These are phyloP conservation scores for Cordia subcordata DNA, from an alignment of 257 asterid genomes.

Conservation along the genomic window DNA sequence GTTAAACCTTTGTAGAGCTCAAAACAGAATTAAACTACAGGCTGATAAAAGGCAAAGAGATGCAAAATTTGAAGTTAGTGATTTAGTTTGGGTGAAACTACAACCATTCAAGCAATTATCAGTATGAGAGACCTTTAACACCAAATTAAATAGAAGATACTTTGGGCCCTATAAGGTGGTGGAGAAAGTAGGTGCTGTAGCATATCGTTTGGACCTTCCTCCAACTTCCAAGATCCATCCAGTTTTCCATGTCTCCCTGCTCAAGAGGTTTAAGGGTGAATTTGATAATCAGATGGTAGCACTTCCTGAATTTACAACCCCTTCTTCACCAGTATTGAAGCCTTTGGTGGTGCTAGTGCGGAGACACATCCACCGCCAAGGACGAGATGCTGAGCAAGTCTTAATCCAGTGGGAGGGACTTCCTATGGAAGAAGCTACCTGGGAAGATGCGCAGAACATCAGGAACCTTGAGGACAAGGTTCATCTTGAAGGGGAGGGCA, in stretches of 20 bases:
- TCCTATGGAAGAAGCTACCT: not conserved
- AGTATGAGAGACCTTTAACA: not conserved
- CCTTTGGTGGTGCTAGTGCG: not conserved
- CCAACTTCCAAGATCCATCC: not conserved
- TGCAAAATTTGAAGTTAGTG: not conserved
- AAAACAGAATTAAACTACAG: too few relatives aligned
- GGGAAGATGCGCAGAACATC: not conserved
- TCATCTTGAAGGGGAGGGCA: too few relatives aligned
- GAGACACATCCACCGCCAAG: not conserved
- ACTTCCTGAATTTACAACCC: too few relatives aligned
- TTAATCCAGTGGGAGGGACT: not conserved
- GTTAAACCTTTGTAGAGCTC: too few relatives aligned
- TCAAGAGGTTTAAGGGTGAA: not conserved
- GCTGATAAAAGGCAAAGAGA: too few relatives aligned
- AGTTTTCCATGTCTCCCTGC: not conserved
- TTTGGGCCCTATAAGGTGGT: not conserved
- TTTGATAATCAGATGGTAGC: too few relatives aligned
- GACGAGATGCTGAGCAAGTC: not conserved
- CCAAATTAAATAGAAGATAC: not conserved
- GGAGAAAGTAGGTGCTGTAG: not conserved
- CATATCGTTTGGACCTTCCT: not conserved
- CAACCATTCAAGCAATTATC: conserved; percentile 1
- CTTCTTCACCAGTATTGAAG: too few relatives aligned
- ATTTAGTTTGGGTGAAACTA: not conserved
- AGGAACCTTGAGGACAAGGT: too few relatives aligned